These are phyloP conservation scores for Blastobotrys peoriensis DNA, from an alignment of 805 yeast genomes.

Conservation along the genomic window DNA sequence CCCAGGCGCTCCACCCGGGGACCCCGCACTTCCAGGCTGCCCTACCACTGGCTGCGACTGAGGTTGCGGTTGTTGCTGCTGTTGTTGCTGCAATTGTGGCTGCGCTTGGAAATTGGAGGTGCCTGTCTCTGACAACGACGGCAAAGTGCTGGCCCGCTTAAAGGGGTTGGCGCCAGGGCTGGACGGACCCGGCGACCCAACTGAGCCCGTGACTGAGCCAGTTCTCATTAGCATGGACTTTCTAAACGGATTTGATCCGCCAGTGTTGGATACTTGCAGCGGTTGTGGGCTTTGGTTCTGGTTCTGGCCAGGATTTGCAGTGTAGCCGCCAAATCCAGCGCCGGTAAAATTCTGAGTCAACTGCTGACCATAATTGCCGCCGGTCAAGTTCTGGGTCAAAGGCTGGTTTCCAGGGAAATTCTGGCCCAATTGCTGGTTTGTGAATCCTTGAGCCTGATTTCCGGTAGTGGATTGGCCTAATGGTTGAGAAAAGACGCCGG, in stretches of 20 bases:
- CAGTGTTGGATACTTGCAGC: conserved; percentile 16
- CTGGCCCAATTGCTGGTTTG: too few species aligned
- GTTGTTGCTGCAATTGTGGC: conserved; percentile 25
- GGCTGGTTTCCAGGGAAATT: too few species aligned
- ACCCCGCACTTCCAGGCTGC: conserved; percentile 1
- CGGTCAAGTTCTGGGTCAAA: neutral
- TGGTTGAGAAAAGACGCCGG: neutral
- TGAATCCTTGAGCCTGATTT: too few species aligned
- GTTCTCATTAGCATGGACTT: conserved; percentile 8
- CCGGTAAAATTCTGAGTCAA: conserved; percentile 3
- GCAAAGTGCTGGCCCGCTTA: conserved; percentile 16
- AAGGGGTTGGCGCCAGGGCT: conserved; percentile 14
- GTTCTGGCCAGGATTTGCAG: conserved; percentile 2
- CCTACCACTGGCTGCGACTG: conserved; percentile 9
- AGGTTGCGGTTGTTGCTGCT: conserved; percentile 12
- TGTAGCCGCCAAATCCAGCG: conserved; percentile 6
- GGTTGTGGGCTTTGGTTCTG: conserved; percentile 16
- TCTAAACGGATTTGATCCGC: conserved; percentile 19
- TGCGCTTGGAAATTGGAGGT: conserved; percentile 16
- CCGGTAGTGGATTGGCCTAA: too few species aligned
- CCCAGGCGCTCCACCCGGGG: neutral
- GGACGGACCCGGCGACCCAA: neutral
- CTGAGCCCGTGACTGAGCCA: neutral
- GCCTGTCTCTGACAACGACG: conserved; percentile 10
- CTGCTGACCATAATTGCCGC: neutral